A percentile compares a stretch with the other conserved stretches of the same genome.
phyloP scores from a whole-genome alignment of 192 early-diverging fungal species.

The Obelidium mucronatum region DNA sequence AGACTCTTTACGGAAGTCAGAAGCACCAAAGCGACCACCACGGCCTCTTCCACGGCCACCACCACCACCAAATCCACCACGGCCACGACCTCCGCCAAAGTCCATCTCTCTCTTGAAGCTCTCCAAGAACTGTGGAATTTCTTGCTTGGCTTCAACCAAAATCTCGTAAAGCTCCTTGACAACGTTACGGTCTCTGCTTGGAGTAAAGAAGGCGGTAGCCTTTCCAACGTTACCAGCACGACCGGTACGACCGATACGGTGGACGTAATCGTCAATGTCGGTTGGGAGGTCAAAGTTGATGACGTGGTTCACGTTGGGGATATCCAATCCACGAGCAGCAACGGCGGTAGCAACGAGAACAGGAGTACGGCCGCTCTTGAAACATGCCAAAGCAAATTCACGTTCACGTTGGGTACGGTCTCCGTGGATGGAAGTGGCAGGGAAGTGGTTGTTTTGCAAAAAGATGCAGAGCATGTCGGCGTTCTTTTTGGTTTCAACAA shows the following conservation, averaged over 20 bases:
- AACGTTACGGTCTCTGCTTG: constrained; percentile 79
- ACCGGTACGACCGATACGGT: constrained; percentile 96
- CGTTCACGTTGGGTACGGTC: constrained; percentile 95
- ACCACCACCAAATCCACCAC: constrained; percentile 56
- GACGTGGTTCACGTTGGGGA: constrained; percentile 86
- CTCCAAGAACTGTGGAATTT: constrained; percentile 84
- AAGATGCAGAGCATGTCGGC: constrained; percentile 90
- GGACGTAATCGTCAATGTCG: constrained; percentile 94
- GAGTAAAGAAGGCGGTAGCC: constrained; percentile 96
- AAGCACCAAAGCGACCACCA: constrained; percentile 47
- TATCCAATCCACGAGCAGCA: constrained; percentile 94
- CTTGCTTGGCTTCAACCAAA: constrained; percentile 93
- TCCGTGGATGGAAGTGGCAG: constrained; percentile 97
- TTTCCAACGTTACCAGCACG: constrained; percentile 94
- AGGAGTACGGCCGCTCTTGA: constrained; percentile 77
- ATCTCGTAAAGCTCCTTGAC: constrained; percentile 86
- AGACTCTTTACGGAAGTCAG: constrained; percentile 44
- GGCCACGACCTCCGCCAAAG: constrained; percentile 56
- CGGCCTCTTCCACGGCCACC: constrained; percentile 43
- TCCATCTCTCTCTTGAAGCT: constrained; percentile 54
- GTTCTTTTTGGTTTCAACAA: constrained; percentile 96
- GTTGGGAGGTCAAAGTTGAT: constrained; percentile 85
- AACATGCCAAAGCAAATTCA: constrained; percentile 87
- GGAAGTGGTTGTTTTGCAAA: constrained; percentile 76
- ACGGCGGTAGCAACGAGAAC: constrained; percentile 98